These are phyloP conservation scores for Pseudocercospora pini-densiflorae DNA, from an alignment of 2,329 filamentous ascomycete genomes.

Conservation along the genomic window DNA sequence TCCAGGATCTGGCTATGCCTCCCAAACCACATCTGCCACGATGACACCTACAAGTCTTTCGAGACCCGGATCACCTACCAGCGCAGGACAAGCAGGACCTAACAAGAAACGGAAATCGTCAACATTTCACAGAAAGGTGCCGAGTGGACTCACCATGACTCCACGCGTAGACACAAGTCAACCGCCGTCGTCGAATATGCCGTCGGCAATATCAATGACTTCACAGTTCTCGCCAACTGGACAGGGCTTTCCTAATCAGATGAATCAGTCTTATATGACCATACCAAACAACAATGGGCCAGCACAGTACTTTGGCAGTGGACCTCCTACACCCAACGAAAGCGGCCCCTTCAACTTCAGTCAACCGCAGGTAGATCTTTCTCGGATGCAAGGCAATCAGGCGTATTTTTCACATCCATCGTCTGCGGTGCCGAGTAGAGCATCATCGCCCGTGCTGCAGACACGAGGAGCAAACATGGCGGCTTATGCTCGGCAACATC, in stretches of 20 bases:
- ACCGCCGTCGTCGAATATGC: slow-evolving; percentile 34
- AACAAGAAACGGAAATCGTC: slow-evolving; percentile 78
- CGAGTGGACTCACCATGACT: slow-evolving; percentile 80
- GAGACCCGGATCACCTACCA: slow-evolving; percentile 71
- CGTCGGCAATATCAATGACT: slow-evolving; percentile 36
- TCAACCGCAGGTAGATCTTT: slow-evolving; percentile 32
- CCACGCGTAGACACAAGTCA: slow-evolving; percentile 65
- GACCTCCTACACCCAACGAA: slow-evolving; percentile 39
- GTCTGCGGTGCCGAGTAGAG: slow-evolving; percentile 63
- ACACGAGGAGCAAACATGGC: slow-evolving; percentile 40
- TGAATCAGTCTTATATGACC: slow-evolving; percentile 40
- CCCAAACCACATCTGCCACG: slow-evolving; percentile 49
- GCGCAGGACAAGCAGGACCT: slow-evolving; percentile 62
- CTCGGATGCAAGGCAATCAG: slow-evolving; percentile 30
- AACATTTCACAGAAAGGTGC: slow-evolving; percentile 61
- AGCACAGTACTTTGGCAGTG: slow-evolving; percentile 37
- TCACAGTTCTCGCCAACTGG: slow-evolving; percentile 47
- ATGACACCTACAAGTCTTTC: slow-evolving; percentile 68
- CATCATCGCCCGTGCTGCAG: slow-evolving; percentile 68
- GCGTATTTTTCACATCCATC: slow-evolving; percentile 40
- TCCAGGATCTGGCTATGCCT: slow-evolving; percentile 36
- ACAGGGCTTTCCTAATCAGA: slow-evolving; percentile 39
- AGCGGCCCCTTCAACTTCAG: slow-evolving; percentile 33
- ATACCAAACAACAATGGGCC: slow-evolving; percentile 37
- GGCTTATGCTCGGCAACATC: slow-evolving; percentile 38